Evolutionary conservation across 768 basidiomycete genomes (phyloP), one percentile per base, ranked within the genome.

Genomic region (Phanerochaete sordida): DNA sequence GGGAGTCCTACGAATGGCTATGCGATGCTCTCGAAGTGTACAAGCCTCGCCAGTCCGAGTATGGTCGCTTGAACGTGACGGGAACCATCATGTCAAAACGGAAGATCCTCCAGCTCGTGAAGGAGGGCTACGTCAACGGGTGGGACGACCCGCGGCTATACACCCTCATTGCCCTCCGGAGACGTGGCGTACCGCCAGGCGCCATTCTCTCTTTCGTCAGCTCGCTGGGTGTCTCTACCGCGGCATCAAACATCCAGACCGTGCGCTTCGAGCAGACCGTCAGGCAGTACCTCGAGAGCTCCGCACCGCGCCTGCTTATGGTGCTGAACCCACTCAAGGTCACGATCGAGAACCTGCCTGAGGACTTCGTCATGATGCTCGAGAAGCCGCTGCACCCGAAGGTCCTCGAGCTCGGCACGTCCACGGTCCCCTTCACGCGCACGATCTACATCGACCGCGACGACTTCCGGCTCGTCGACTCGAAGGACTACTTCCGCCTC

Each of bases 141-240:
- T 99, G 97, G 97, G 95, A 98, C 68, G 97, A 99, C 68, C 97
- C 97, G 30, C 89, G 97, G 16, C 82, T 99, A 51, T 96, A 97
- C 75, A 98, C 97, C 0, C 86, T 98, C 61, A 95, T 97, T 67
- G 95, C 96, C 3, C 84, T 98, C 45, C 90, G 96, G 55, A 84
- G 97, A 60, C 89, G 97, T 35, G 97, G 97, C 53, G 85, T 98
- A 23, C 97, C 97, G n/a, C 96, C 97, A 11, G 93, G 92, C 33
- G 97, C 97, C 7, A 90, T 99, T 71, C 79, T 91, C 60, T 88
- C 90, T 2, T 98, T 99, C 73, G 94, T 99, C 63, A 88, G 90
- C 76, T 84, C 84, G 3, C 83, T 99, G n/a, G 97, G 97, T 47
- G 95, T 99, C 11, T 96, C 97, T 13, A 93, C 88, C 4, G 79